Evolutionary conservation across 2,329 filamentous ascomycete genomes (phyloP).

Genomic region (Beauveria australis): DNA sequence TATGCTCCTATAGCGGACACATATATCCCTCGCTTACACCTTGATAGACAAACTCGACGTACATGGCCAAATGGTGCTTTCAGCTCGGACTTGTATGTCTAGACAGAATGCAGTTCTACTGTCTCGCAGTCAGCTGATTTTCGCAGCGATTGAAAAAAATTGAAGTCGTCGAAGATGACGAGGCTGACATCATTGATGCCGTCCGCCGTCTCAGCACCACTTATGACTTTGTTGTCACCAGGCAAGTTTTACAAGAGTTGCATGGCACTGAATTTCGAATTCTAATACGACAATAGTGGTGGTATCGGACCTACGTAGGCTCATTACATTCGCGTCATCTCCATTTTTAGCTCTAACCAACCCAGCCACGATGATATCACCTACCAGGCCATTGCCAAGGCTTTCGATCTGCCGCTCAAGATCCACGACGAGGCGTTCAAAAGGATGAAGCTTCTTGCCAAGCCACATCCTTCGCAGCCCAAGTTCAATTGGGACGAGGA

Average conservation of each 20-base stretch:
- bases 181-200: constrained; percentile 82
- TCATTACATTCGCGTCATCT: neutral
- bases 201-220: constrained; percentile 75
- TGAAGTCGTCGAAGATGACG: constrained; percentile 91
- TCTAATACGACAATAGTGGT: constrained; percentile 43
- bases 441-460: constrained; percentile 76
- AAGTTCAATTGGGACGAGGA: constrained; percentile 76
- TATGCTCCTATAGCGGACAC: constrained; percentile 19
- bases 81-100: constrained; percentile 9
- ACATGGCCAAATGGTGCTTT: constrained; percentile 51
- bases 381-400: constrained; percentile 87
- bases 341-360: constrained; percentile 1
- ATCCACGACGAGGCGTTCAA: constrained; percentile 70
- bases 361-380: constrained; percentile 92
- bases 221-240: constrained; percentile 94
- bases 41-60: constrained; percentile 53
- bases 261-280: constrained; percentile 1
- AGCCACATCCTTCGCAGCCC: constrained; percentile 62
- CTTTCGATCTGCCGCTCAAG: constrained; percentile 68
- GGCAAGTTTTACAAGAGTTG: constrained; percentile 24
- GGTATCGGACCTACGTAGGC: constrained; percentile 90
- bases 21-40: constrained; percentile 15
- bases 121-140: neutral
- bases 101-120: neutral
- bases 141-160: constrained; percentile 67